Percentiles rank a stretch among this genome's conserved stretches.
Evolutionary conservation across 2,329 filamentous ascomycete genomes (phyloP).

Genomic region (Aspergillus viridinutans): DNA sequence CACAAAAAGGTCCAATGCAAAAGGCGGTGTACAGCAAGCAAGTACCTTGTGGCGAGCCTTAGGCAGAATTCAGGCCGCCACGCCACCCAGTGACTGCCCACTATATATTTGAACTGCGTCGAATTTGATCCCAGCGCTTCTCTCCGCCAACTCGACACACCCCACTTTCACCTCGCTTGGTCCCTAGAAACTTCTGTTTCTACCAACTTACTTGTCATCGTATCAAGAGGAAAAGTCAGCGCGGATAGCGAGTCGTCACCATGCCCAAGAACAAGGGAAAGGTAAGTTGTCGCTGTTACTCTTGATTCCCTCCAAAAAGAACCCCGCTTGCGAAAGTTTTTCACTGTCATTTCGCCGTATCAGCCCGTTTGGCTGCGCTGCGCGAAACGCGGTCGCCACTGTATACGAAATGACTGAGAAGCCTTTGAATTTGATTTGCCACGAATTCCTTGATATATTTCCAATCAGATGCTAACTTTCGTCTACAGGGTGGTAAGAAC

Average conservation of each 20-base stretch:
- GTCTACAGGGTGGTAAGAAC: constrained; percentile 87
- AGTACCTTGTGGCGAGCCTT: constrained; percentile 16
- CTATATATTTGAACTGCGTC: constrained; percentile 17
- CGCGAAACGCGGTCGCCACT: neutral
- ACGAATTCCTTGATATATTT: neutral
- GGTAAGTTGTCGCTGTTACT: constrained; percentile 52
- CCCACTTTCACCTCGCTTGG: constrained; percentile 14
- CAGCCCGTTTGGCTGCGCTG: constrained; percentile 12
- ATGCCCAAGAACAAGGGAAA: constrained; percentile 99
- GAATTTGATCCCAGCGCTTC: constrained; percentile 19
- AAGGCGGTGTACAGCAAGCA: constrained; percentile 10
- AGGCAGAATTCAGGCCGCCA: constrained; percentile 26
- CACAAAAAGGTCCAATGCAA: neutral
- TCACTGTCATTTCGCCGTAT: constrained; percentile 10
- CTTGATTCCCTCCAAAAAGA: constrained; percentile 6
- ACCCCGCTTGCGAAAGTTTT: constrained; percentile 14
- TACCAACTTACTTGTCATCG: constrained; percentile 10
- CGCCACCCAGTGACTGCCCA: constrained; percentile 12
- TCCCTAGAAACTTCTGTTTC: constrained; percentile 10
- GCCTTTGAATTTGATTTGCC: neutral
- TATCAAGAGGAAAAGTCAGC: constrained; percentile 17
- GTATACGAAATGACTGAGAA: neutral
- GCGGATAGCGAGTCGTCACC: constrained; percentile 38
- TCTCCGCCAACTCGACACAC: constrained; percentile 14
- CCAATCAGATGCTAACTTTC: constrained; percentile 24